Percentiles rank a stretch among this genome's conserved stretches.
These are phyloP conservation scores for Strobilomyces echinocephalus DNA, from an alignment of 768 basidiomycete genomes.

Conservation along the genomic window DNA sequence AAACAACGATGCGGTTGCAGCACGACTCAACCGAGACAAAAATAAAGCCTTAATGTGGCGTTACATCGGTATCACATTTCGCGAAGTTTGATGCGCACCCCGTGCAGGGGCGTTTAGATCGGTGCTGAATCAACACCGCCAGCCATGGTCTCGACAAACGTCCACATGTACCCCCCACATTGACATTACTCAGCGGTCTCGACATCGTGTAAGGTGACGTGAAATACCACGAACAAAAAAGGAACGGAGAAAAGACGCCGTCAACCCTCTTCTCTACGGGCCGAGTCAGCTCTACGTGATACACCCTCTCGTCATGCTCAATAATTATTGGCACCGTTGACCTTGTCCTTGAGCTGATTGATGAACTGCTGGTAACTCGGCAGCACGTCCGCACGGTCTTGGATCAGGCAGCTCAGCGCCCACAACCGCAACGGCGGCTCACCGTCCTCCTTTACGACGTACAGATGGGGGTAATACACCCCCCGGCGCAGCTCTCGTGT, in stretches of 20 bases:
- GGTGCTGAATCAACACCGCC: not conserved
- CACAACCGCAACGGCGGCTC: conserved; percentile 92
- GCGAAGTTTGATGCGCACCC: too few species aligned
- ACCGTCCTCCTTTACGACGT: conserved; percentile 96
- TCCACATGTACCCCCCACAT: not conserved
- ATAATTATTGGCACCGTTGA: conserved; percentile 33
- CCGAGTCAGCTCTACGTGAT: not conserved
- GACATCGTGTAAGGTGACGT: not conserved
- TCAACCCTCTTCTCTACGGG: not conserved
- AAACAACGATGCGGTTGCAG: too few species aligned
- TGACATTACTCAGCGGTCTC: not conserved
- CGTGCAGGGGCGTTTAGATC: too few species aligned
- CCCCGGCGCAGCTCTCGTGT: conserved; percentile 91
- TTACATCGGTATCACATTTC: too few species aligned
- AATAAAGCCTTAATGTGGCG: too few species aligned
- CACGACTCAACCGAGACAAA: too few species aligned
- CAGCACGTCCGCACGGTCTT: conserved; percentile 91
- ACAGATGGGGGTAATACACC: conserved; percentile 89
- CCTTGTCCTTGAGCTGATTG: conserved; percentile 83
- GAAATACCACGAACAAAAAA: not conserved
- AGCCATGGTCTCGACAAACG: not conserved
- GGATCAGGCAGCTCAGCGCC: conserved; percentile 91
- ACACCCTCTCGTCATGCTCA: not conserved
- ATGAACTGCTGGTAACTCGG: conserved; percentile 97
- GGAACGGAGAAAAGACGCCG: not conserved